These are phyloP conservation scores for Cryptococcus amylolentus DNA, from an alignment of 1,284 basidiomycete species.

Conservation along the genomic window DNA sequence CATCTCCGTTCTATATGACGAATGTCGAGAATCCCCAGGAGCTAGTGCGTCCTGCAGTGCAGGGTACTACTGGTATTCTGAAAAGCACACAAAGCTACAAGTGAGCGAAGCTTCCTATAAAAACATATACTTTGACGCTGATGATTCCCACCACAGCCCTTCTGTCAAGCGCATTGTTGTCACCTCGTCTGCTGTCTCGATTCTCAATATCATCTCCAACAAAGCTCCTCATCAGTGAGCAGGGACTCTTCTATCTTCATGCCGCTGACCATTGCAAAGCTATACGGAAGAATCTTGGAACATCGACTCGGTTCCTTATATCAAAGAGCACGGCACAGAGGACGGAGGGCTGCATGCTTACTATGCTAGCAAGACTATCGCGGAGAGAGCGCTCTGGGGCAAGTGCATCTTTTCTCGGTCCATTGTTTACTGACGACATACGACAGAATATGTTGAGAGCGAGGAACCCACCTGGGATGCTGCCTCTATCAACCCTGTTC, in stretches of 20 bases:
- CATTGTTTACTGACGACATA: slow-evolving; percentile 7
- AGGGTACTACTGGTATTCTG: slow-evolving; percentile 61
- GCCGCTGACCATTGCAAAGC: slow-evolving; percentile 2
- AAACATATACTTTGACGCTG: background rate
- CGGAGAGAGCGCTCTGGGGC: slow-evolving; percentile 57
- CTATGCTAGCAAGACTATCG: slow-evolving; percentile 59
- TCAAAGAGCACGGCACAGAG: slow-evolving; percentile 62
- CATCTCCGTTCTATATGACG: slow-evolving; percentile 36
- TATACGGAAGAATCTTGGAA: slow-evolving; percentile 62
- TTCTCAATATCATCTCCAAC: slow-evolving; percentile 28
- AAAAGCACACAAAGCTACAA: slow-evolving; percentile 57
- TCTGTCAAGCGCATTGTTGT: slow-evolving; percentile 64
- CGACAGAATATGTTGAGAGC: slow-evolving; percentile 55
- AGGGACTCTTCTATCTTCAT: slow-evolving; percentile 23
- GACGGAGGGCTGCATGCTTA: slow-evolving; percentile 42
- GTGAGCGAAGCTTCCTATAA: slow-evolving; percentile 34
- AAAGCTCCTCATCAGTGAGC: slow-evolving; percentile 56
- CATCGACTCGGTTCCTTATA: slow-evolving; percentile 54
- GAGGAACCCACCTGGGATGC: slow-evolving; percentile 59
- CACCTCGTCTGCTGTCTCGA: slow-evolving; percentile 40
- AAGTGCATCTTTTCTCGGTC: slow-evolving; percentile 8
- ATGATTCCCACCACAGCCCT: slow-evolving; percentile 28
- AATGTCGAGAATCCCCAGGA: slow-evolving; percentile 49
- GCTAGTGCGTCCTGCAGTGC: slow-evolving; percentile 61
- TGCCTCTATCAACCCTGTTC: slow-evolving; percentile 56